Evolutionary conservation across 345 rosid genomes (phyloP).

Genomic region (Isatis tinctoria): DNA sequence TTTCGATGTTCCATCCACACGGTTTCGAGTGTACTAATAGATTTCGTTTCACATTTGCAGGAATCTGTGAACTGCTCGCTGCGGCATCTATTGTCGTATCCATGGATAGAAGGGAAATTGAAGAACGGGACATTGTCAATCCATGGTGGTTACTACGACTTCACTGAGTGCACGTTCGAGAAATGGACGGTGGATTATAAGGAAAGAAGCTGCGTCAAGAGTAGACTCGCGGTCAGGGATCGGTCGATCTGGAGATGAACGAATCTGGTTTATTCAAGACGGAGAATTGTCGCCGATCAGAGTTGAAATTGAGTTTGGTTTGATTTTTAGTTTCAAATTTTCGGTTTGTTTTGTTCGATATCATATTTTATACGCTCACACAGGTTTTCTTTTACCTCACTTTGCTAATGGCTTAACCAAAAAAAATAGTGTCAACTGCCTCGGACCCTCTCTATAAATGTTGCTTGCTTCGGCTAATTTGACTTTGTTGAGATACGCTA

Average conservation of each 20-base stretch:
- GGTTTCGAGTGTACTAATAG: background rate
- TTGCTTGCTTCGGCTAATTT: no score
- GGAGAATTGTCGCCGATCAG: background rate
- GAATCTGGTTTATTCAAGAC: background rate
- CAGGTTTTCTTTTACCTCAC: background rate
- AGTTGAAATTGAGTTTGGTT: background rate
- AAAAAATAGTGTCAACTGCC: no score
- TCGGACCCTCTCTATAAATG: no score
- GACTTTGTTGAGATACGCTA: background rate
- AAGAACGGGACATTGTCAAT: slow-evolving; percentile 49
- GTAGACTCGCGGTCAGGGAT: slow-evolving; percentile 39
- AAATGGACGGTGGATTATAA: slow-evolving; percentile 79
- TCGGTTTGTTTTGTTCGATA: background rate
- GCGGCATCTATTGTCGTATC: slow-evolving; percentile 62
- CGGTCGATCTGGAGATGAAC: slow-evolving; percentile 52
- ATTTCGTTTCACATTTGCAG: slow-evolving; percentile 27
- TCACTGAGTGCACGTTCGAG: slow-evolving; percentile 69
- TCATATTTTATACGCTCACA: background rate
- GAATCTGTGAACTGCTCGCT: slow-evolving; percentile 73
- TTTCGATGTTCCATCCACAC: background rate
- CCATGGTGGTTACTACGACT: slow-evolving; percentile 85
- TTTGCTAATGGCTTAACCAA: background rate
- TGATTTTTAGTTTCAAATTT: background rate
- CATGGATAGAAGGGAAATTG: slow-evolving; percentile 77
- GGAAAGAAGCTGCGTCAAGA: slow-evolving; percentile 30